Evolutionary conservation across 805 yeast genomes (phyloP), one percentile per base, ranked within the genome.

Genomic region (Saccharomycopsis javanensis): DNA sequence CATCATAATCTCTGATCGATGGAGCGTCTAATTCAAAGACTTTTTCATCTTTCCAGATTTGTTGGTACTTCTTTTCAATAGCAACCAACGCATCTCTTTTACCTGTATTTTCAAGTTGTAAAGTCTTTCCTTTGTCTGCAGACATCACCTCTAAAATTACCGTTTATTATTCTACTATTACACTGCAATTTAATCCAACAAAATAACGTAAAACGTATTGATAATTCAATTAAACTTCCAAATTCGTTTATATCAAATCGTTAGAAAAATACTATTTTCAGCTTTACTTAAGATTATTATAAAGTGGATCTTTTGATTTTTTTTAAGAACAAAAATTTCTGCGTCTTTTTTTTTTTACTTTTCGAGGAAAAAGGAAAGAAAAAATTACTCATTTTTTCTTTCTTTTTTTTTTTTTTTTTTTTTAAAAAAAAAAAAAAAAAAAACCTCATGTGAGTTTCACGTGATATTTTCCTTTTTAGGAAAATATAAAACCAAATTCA

Each of bases 31-130:
- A 79, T 70, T 94, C 96, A 67, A 91, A 91, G 31, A 81, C 75
- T 67, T 88, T 86, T 61, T 88, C 95, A 28, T 88, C 91, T 33
- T 81, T 79, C 99, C 99, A 94, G 45, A 80, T 66, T 66, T 82
- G 73, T 74, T 91, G 97, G 72, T 88, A 91, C 71, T 85, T 86
- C 72, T 86, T 82, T 72, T 94, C 99, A 66, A 88, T 85, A 33
- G 77, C 95, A 62, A 89, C 85, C 65, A 94, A 80, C 56, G 92
- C 83, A 79, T 94, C 99, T 76, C 99, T 85, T 76, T 98, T 90
- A 64, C 88, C 80, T 56, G 99, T 94, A 74, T 88, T 78, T 66
- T 68, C 74, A 51, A 72, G 63, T 45, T 71, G 74, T 46, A 72
- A 63, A 60, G 62, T 54, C 56, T 54, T 59, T 13, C 61, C 60